Percentiles rank a stretch among this genome's conserved stretches.
phyloP scores from a whole-genome alignment of 495 filamentous ascomycete species.

The Talaromyces trachyspermus region DNA sequence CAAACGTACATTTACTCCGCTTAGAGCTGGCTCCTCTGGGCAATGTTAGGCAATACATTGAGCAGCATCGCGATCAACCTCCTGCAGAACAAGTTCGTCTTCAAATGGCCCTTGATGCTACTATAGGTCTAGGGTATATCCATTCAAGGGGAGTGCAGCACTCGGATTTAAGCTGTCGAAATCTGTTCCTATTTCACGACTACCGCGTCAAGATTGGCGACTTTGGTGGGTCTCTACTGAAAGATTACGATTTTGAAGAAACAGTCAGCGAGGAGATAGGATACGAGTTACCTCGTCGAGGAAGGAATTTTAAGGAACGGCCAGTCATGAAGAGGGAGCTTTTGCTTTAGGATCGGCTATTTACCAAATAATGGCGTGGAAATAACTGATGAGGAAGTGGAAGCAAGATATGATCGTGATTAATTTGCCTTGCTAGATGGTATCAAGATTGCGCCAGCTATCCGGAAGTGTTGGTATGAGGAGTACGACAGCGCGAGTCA shows the following conservation, averaged over 20 bases:
- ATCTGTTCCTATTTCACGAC: neutral
- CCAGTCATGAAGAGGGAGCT: constrained; percentile 13
- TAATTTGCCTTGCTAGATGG: constrained; percentile 13
- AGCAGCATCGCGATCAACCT: neutral
- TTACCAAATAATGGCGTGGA: constrained; percentile 22
- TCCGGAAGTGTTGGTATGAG: constrained; percentile 11
- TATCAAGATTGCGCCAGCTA: constrained; percentile 10
- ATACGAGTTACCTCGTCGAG: neutral
- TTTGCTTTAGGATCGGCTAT: constrained; percentile 20
- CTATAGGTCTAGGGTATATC: neutral
- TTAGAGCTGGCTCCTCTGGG: neutral
- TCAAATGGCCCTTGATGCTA: neutral
- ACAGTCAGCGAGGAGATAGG: neutral
- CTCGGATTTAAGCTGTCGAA: constrained; percentile 1
- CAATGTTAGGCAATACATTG: neutral
- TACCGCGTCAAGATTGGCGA: constrained; percentile 1
- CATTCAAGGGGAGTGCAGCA: neutral
- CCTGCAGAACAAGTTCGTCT: neutral
- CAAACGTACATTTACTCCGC: neutral
- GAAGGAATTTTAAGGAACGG: neutral
- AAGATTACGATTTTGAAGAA: neutral
- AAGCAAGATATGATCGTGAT: constrained; percentile 9
- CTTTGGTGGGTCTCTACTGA: neutral
- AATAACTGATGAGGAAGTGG: constrained; percentile 16
- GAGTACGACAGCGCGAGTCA: constrained; percentile 4